Percentiles rank a stretch among this genome's conserved stretches.
phyloP scores from a whole-genome alignment of 345 rosid species.

The Eucalyptus brandiana region DNA sequence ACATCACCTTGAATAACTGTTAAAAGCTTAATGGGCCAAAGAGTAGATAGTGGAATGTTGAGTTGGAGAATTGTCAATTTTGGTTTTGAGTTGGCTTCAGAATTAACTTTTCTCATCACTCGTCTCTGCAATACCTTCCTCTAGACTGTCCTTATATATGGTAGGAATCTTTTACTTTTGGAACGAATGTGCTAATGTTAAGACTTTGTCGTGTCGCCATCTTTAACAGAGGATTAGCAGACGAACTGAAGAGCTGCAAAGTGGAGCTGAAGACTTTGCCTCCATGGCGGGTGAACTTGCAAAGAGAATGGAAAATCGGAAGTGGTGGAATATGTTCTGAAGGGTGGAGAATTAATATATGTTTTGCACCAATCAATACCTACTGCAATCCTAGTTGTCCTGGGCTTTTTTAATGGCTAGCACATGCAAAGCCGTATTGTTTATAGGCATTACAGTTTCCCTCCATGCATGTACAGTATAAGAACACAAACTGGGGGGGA shows the following conservation, averaged over 20 bases:
- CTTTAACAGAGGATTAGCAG: slow-evolving; percentile 41
- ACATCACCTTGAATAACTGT: not conserved
- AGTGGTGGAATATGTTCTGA: slow-evolving; percentile 54
- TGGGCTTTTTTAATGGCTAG: not conserved
- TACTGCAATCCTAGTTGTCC: not conserved
- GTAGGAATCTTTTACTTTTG: not conserved
- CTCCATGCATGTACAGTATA: not conserved
- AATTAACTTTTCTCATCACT: not conserved
- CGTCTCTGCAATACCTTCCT: not conserved
- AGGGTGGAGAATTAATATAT: not conserved
- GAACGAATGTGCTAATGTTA: not conserved
- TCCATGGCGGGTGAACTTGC: slow-evolving; percentile 70
- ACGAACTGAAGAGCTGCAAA: slow-evolving; percentile 71
- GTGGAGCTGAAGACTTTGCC: slow-evolving; percentile 69
- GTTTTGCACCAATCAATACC: not conserved
- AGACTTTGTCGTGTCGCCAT: not conserved
- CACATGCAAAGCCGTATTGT: not conserved
- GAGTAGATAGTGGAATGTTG: not conserved
- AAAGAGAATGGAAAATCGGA: slow-evolving; percentile 76
- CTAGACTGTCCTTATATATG: not conserved
- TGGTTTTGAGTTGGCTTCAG: not conserved
- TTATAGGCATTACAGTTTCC: not conserved
- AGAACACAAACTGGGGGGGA: not conserved
- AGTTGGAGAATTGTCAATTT: not conserved
- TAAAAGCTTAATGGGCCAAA: not conserved